Evolutionary conservation across 306 rosid genomes (phyloP), one percentile per base, ranked within the genome.

Genomic region (Dalbergia cultrata): DNA sequence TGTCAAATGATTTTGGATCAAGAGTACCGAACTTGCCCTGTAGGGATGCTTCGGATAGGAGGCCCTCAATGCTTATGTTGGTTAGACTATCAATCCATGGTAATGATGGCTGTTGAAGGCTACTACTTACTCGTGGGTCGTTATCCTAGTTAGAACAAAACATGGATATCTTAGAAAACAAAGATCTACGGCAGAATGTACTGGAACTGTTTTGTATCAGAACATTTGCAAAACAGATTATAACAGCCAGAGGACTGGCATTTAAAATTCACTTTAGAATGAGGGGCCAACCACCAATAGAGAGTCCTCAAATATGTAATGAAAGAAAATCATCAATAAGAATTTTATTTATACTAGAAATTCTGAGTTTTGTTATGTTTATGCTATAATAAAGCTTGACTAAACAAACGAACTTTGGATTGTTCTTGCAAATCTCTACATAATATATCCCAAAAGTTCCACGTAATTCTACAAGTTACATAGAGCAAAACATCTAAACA

Each of bases 21-120:
- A 52, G 50, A 54, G 50, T 70, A 52, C 35, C 64, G 21, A 77
- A 58, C 73, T 67, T 85, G 1, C 87, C 91, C 81, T 65, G 85
- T 52, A 90, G 81, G 62, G 97, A 93, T 80, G 86, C 91, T 84
- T 86, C 95, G 63, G 95, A 88, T 17, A 92, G 74, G 62, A 89
- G 84, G 68, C 87, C 90, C 37, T 94, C 97, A 66, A 89, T 70
- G 84, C 93, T 90, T 79, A 83, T 87, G 83, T 89, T 81, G 68
- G 85, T 61, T 57, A 76, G 77, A 78, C 71, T 63, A 81, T 94
- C 91, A 45, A 45, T 9, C 85, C 87, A 83, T 64, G 59, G 76
- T 33, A 57, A 41, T 57, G 84, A 76, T 77, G 87, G 71, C 67
- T 81, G 87, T 74, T 78, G 69, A 73, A 79, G 69, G 74, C 82